Evolutionary conservation across 176 grass and related monocot species (phyloP).

Genomic region (Pharus latifolius): DNA sequence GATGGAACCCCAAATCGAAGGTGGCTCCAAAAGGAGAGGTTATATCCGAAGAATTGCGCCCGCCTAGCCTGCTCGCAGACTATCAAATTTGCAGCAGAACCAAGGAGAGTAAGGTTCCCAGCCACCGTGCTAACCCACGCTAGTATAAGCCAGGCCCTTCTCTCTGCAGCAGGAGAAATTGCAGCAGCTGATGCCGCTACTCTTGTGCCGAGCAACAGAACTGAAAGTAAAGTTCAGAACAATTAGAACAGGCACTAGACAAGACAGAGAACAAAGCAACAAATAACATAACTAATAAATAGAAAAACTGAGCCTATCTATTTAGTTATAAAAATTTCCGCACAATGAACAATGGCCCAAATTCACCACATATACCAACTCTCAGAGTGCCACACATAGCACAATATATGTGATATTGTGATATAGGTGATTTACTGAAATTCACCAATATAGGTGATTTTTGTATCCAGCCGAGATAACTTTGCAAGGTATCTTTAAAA

Average conservation of each 20-base stretch:
- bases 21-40: conserved; percentile 84
- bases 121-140: conserved; percentile 91
- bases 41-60: conserved; percentile 64
- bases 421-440: too few species aligned
- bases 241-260: neutral
- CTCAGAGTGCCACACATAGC: too few species aligned
- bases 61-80: conserved; percentile 93
- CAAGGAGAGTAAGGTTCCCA: conserved; percentile 80
- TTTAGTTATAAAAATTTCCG: too few species aligned
- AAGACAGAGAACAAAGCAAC: neutral
- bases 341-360: neutral
- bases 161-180: conserved; percentile 62
- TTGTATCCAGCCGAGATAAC: too few species aligned
- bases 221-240: conserved; percentile 29
- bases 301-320: too few species aligned
- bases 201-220: conserved; percentile 67
- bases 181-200: conserved; percentile 66
- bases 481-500: too few species aligned
- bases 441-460: too few species aligned
- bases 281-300: neutral
- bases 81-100: conserved; percentile 88
- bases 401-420: too few species aligned
- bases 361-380: too few species aligned
- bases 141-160: conserved; percentile 82
- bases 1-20: conserved; percentile 79